These are phyloP conservation scores for Coemansia sp. DNA, from an alignment of 192 early-diverging fungal genomes.

Conservation along the genomic window DNA sequence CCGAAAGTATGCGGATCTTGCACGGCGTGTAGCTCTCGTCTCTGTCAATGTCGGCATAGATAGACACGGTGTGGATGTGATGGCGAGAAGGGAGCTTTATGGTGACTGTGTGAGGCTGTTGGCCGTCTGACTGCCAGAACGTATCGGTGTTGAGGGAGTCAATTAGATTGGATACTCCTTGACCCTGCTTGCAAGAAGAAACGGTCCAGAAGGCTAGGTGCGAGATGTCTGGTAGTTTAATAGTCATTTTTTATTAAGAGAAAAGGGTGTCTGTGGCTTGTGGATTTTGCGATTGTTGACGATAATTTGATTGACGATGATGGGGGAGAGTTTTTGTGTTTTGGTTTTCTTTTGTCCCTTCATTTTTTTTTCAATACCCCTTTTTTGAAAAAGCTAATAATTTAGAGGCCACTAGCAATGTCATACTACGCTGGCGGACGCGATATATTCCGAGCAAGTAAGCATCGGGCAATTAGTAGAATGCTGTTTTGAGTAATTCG, in stretches of 20 bases:
- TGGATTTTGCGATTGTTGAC: constrained; percentile 9
- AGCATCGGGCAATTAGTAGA: constrained; percentile 3
- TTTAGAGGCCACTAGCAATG: constrained; percentile 9
- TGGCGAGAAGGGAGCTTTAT: constrained; percentile 24
- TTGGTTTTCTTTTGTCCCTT: constrained; percentile 2
- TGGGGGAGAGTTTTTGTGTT: background rate
- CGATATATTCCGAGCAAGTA: constrained; percentile 41
- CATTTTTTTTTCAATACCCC: background rate
- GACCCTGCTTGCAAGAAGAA: constrained; percentile 38
- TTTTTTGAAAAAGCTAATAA: background rate
- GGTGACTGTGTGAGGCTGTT: constrained; percentile 37
- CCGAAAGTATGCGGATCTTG: constrained; percentile 17
- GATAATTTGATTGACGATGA: background rate
- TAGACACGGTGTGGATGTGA: constrained; percentile 24
- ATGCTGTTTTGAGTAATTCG: background rate
- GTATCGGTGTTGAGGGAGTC: constrained; percentile 22
- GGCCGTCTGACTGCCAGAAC: constrained; percentile 54
- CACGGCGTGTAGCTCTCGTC: constrained; percentile 55
- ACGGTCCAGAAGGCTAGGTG: constrained; percentile 23
- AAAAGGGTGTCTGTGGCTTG: background rate
- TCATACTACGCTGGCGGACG: constrained; percentile 42
- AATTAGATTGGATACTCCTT: constrained; percentile 19
- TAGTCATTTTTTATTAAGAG: background rate
- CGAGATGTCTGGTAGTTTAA: constrained; percentile 20
- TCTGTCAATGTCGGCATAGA: constrained; percentile 32